Percentiles rank a stretch among this genome's conserved stretches.
These are phyloP conservation scores for Agaricus sinodeliciosus DNA, from an alignment of 768 basidiomycete species.

Conservation along the genomic window DNA sequence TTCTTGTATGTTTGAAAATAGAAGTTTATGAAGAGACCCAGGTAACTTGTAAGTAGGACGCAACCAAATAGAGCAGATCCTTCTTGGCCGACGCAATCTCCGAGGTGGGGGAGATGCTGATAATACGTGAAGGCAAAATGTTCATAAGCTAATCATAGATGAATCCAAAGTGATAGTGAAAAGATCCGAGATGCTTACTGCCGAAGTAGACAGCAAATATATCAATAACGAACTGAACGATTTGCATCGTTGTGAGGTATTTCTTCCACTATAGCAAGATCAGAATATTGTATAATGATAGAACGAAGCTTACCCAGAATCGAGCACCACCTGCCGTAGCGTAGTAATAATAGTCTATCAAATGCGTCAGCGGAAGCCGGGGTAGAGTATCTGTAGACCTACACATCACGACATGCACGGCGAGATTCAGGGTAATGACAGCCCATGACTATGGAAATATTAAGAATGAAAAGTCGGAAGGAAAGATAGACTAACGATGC, in stretches of 20 bases:
- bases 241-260: slow-evolving; percentile 95
- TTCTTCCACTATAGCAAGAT: slow-evolving; percentile 82
- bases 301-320: slow-evolving; percentile 68
- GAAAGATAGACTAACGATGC: slow-evolving; percentile 57
- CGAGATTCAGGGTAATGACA: slow-evolving; percentile 84
- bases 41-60: slow-evolving; percentile 80
- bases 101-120: slow-evolving; percentile 58
- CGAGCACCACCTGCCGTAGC: slow-evolving; percentile 94
- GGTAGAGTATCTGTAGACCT: slow-evolving; percentile 24
- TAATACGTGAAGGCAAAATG: slow-evolving; percentile 71
- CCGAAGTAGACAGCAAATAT: slow-evolving; percentile 89
- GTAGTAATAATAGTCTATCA: slow-evolving; percentile 95
- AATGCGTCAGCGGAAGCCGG: neutral
- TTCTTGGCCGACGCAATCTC: slow-evolving; percentile 86
- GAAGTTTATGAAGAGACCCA: slow-evolving; percentile 94
- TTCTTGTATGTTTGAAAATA: slow-evolving; percentile 83
- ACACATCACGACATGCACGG: slow-evolving; percentile 98
- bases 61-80: slow-evolving; percentile 87
- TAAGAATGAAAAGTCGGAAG: slow-evolving; percentile 1
- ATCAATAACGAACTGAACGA: slow-evolving; percentile 92
- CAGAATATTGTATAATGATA: neutral
- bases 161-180: slow-evolving; percentile 3
- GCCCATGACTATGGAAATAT: slow-evolving; percentile 75
- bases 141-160: slow-evolving; percentile 53
- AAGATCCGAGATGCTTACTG: slow-evolving; percentile 48